Evolutionary conservation across 331 rosid genomes (phyloP).

Genomic region (Rhamnella rubrinervis): DNA sequence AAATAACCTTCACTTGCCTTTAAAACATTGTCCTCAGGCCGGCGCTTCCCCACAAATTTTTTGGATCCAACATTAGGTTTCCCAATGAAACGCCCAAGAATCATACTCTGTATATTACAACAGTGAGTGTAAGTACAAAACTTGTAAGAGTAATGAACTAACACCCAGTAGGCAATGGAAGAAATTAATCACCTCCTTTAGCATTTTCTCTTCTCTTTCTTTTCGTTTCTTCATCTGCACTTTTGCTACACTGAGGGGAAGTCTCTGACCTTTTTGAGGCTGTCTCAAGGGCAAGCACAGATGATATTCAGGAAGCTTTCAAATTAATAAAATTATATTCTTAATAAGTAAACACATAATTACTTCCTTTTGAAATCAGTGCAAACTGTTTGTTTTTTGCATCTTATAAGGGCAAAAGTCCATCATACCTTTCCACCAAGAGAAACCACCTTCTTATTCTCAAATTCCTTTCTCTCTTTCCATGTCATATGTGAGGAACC

Average conservation of each 20-base stretch:
- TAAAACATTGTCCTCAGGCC: conserved; percentile 58
- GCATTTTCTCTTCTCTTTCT: conserved; percentile 77
- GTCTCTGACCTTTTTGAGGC: conserved; percentile 69
- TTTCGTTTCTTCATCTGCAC: conserved; percentile 84
- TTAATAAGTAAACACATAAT: background rate
- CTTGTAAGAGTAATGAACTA: background rate
- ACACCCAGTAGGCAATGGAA: background rate
- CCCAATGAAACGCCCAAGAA: conserved; percentile 62
- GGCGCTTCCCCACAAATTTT: conserved; percentile 46
- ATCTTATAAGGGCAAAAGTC: conserved; percentile 13
- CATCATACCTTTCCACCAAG: conserved; percentile 79
- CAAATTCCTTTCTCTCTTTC: conserved; percentile 73
- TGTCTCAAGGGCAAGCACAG: conserved; percentile 29
- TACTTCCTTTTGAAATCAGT: background rate
- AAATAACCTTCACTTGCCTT: conserved; percentile 67
- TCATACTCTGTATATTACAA: conserved; percentile 40
- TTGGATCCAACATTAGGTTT: conserved; percentile 36
- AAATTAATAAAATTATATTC: too few species aligned
- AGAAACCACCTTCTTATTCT: conserved; percentile 62
- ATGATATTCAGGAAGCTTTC: conserved; percentile 3
- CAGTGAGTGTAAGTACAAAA: conserved; percentile 4
- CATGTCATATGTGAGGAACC: conserved; percentile 79
- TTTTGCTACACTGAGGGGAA: conserved; percentile 73
- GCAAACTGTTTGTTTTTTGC: background rate
- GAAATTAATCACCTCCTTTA: conserved; percentile 53